Conservation (phyloP, 257 asterid species). For the Gentiana straminea region DNA sequence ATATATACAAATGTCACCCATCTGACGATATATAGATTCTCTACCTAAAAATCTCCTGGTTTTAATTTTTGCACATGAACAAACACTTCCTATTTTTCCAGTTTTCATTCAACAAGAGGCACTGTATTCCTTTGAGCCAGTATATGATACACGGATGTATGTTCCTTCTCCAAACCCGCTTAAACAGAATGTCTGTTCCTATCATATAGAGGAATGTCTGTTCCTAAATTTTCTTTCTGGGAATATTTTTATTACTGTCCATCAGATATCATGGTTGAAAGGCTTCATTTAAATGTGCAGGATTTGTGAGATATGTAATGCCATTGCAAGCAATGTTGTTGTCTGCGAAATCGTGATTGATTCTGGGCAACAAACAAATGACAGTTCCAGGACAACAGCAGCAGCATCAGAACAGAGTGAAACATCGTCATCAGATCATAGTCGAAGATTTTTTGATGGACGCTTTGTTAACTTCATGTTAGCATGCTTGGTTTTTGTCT, state of each 20-base stretch:
- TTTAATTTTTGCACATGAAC: too few species aligned
- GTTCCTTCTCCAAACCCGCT: background rate
- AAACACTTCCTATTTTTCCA: background rate
- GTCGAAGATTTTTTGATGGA: constrained; percentile 53
- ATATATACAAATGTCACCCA: too few species aligned
- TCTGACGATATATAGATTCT: too few species aligned
- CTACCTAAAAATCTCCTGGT: too few species aligned
- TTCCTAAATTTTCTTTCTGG: too few species aligned
- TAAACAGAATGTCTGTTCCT: too few species aligned
- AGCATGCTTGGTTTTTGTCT: constrained; percentile 85
- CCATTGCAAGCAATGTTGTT: constrained; percentile 66
- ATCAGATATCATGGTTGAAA: background rate
- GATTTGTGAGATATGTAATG: constrained; percentile 86
- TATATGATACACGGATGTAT: background rate
- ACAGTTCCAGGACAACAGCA: constrained; percentile 16
- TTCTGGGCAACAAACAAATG: constrained; percentile 32
- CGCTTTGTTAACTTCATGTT: constrained; percentile 65
- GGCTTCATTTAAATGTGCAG: constrained; percentile 23
- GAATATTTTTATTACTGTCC: background rate
- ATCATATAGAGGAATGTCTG: too few species aligned
- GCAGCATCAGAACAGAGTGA: constrained; percentile 18
- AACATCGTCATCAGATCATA: constrained; percentile 18
- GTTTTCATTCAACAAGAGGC: background rate
- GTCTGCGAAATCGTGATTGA: constrained; percentile 47
- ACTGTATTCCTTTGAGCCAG: background rate